Conservation (phyloP, 352 stramenopile species). For the Pythium aristosporum region DNA sequence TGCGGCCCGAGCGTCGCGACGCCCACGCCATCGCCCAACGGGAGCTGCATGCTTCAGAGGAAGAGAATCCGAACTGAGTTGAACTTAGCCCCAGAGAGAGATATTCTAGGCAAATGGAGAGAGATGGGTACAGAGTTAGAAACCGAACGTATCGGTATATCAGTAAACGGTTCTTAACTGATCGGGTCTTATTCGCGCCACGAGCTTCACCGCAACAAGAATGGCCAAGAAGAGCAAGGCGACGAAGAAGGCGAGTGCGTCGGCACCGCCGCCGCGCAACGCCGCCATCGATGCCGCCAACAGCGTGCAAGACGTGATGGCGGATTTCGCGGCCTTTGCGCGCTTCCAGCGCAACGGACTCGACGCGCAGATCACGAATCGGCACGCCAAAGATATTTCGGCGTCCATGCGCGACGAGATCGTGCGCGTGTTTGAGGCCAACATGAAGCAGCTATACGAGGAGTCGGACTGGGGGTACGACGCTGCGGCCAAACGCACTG, state of each 20-base stretch:
- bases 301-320: conserved; percentile 51
- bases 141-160: background rate
- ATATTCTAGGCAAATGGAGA: background rate
- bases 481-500: conserved; percentile 68
- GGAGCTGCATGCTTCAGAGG: conserved; percentile 18
- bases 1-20: conserved; percentile 46
- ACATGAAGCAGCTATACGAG: conserved; percentile 92
- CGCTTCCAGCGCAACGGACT: conserved; percentile 52
- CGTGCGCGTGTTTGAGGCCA: conserved; percentile 83
- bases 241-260: conserved; percentile 14
- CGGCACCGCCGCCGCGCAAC: conserved; percentile 16
- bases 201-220: background rate
- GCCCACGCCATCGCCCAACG: conserved; percentile 11
- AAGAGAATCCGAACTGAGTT: background rate
- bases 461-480: conserved; percentile 91
- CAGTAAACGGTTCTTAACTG: background rate
- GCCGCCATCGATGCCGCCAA: conserved; percentile 51
- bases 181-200: background rate
- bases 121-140: conserved; percentile 19
- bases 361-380: conserved; percentile 42
- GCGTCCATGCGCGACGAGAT: conserved; percentile 36
- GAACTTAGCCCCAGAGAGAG: background rate
- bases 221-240: conserved; percentile 21
- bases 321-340: conserved; percentile 58
- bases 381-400: conserved; percentile 39